Evolutionary conservation across 2,329 filamentous ascomycete genomes (phyloP), one percentile per base, ranked within the genome.

Genomic region (Calonectria fujianensis): DNA sequence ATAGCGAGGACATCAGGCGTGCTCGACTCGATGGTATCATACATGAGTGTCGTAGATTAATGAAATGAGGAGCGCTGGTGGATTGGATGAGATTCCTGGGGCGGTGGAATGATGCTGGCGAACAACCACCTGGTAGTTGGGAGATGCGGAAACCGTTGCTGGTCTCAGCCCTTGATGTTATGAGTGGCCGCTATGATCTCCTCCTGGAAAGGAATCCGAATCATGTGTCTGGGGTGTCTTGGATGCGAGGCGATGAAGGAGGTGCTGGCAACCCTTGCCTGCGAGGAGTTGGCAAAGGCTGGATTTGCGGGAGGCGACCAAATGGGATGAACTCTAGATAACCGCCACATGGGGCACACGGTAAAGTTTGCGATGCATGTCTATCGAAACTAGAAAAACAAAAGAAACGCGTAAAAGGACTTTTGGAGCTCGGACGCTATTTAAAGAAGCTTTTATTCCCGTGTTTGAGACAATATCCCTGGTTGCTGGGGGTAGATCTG

Each of bases 1-100:
- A 69, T 69, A 32, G 73, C 41, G 75, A 79, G 76, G 78, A 75
- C 75, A 80, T 80, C 66, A 20, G 8, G 24, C 20, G 29, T 35
- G 35, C 35, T 35, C 31, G 67, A 72, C 77, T 80, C 77, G 78
- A 77, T 77, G 76, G 14, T 61, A 72, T 72, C 41, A 29, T 37
- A 45, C 70, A 73, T 69, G 31, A 64, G 37, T 51, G 51, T 50
- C 51, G 52, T 68, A 52, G 64, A 72, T 68, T 35, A 39, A 68
- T 41, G 24, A 50, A 35, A 63, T 68, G 18, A 4, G 18, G 16
- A 29, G 24, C 11, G n/a, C 20, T 31, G 9, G 41, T 32, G 45
- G 45, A 41, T 52, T 35, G 32, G 18, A 54, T 32, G 45, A 32
- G 45, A 70, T 70, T 70, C 32, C 57, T 48, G 24, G 35, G 45